These are phyloP conservation scores for Daldinia caldariorum DNA, from an alignment of 495 filamentous ascomycete species.

Conservation along the genomic window DNA sequence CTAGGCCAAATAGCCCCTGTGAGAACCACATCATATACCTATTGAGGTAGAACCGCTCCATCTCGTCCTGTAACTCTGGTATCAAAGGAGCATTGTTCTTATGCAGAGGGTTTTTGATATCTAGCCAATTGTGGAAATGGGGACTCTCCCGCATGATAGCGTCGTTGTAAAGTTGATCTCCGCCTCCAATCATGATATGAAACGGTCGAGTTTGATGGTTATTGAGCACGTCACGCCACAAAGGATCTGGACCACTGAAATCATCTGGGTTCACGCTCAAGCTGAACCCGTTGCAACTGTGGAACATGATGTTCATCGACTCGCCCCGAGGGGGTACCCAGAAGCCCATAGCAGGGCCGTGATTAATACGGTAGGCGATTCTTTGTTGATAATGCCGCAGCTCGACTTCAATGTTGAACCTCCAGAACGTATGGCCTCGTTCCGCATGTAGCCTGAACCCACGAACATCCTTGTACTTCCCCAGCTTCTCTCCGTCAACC, in stretches of 20 bases:
- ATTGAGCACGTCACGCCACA: constrained; percentile 96
- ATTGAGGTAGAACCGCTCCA: constrained; percentile 87
- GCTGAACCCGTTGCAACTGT: constrained; percentile 97
- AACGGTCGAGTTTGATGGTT: constrained; percentile 92
- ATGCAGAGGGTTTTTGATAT: constrained; percentile 79
- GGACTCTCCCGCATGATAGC: constrained; percentile 74
- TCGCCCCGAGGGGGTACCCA: constrained; percentile 90
- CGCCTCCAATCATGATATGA: constrained; percentile 98
- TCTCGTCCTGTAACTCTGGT: constrained; percentile 79
- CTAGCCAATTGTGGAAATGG: constrained; percentile 83
- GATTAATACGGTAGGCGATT: constrained; percentile 95
- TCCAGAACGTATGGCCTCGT: constrained; percentile 92
- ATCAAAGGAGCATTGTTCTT: constrained; percentile 81
- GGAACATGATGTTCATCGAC: constrained; percentile 98
- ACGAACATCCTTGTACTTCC: constrained; percentile 79
- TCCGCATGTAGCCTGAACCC: constrained; percentile 87
- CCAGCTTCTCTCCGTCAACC: constrained; percentile 76
- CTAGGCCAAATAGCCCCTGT: constrained; percentile 91
- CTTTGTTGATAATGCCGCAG: constrained; percentile 77
- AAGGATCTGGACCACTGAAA: constrained; percentile 90
- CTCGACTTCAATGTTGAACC: constrained; percentile 93
- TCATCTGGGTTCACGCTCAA: constrained; percentile 76
- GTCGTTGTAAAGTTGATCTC: constrained; percentile 98
- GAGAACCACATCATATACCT: constrained; percentile 93
- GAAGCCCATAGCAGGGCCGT: constrained; percentile 86